Evolutionary conservation across 371 early-diverging fungal species (phyloP), one percentile per base, ranked within the genome.

Genomic region (Apophysomyces sp.): DNA sequence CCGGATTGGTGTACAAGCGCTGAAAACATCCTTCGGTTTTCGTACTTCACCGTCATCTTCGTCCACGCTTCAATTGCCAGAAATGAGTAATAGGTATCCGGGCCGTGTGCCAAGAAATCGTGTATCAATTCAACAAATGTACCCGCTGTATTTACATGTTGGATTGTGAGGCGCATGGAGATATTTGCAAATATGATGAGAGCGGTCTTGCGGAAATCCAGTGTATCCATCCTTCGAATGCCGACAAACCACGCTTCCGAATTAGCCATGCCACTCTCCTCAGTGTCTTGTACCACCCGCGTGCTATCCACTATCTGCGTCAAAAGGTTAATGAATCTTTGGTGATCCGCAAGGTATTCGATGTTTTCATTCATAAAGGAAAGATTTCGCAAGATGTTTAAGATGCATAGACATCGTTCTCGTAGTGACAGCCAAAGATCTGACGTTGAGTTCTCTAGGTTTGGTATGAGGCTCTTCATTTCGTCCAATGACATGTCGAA

Each of bases 361-460:
- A 81, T 74, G 64, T 89, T 89, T 9, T 78, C 82, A 1, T 71
- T 76, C 64, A 84, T 72, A 66, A 89, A 89, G 6, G 90, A 86
- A 41, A 89, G 58, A 52, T 88, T 89, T 26, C 87, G 82, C 24
- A 89, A 66, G 32, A 84, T 75, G 57, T 84, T 84, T 52, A 82
- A 69, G 2, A 82, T 67, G 29, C 82, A 82, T n/a, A 78, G 53
- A 26, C 79, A 78, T 36, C 79, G 64, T 41, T 81, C 78, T 16
- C 82, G 69, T 15, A 70, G 52, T 4, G 82, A 81, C 6, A 73
- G 52, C 82, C 82, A 81, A 12, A 72, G 34, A 30, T 82, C 79
- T 0, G 79, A 78, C 1, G 79, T 72, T 1, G 76, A 63, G 9
- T 77, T 49, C 36, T 78, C 79, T 18, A 78, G 55, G 16, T 61